Percentiles rank a stretch among this genome's conserved stretches.
These are phyloP conservation scores for Thelonectria blattea DNA, from an alignment of 2,329 filamentous ascomycete genomes.

Conservation along the genomic window DNA sequence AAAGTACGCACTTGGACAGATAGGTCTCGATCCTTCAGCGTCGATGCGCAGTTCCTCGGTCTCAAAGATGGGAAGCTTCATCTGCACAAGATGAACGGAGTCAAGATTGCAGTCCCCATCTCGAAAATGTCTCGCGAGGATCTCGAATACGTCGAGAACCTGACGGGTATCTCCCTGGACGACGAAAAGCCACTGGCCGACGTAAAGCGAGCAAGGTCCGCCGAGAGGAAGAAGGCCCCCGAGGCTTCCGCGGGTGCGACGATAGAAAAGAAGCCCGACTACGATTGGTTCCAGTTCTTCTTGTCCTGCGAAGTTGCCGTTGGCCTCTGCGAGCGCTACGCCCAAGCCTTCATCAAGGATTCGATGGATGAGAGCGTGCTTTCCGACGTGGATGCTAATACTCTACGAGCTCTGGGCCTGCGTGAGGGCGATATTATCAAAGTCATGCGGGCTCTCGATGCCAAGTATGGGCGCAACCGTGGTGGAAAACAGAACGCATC, in stretches of 20 bases:
- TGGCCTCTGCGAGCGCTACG: conserved; percentile 92
- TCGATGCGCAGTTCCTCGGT: conserved; percentile 95
- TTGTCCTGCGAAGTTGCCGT: conserved; percentile 89
- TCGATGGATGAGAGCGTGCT: conserved; percentile 96
- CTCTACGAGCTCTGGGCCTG: conserved; percentile 86
- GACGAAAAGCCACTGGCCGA: conserved; percentile 94
- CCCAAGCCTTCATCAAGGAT: conserved; percentile 85
- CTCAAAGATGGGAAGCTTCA: conserved; percentile 97
- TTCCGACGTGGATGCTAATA: conserved; percentile 83
- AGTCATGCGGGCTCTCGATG: conserved; percentile 87
- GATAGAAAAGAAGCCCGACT: conserved; percentile 73
- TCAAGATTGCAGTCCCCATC: conserved; percentile 96
- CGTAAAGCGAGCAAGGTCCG: conserved; percentile 64
- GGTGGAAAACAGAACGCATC: conserved; percentile 45
- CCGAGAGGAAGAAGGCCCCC: conserved; percentile 39
- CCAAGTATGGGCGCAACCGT: conserved; percentile 71
- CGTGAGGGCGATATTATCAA: conserved; percentile 97
- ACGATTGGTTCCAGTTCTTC: conserved; percentile 99
- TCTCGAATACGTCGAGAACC: conserved; percentile 89
- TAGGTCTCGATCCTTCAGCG: conserved; percentile 92
- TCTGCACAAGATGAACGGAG: conserved; percentile 95
- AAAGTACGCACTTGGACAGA: conserved; percentile 96
- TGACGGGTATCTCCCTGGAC: conserved; percentile 87
- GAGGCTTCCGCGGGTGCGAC: conserved; percentile 61
- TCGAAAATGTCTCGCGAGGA: conserved; percentile 96